phyloP scores from a whole-genome alignment of 1,139 yeast genomes.

The Scheffersomyces segobiensis region DNA sequence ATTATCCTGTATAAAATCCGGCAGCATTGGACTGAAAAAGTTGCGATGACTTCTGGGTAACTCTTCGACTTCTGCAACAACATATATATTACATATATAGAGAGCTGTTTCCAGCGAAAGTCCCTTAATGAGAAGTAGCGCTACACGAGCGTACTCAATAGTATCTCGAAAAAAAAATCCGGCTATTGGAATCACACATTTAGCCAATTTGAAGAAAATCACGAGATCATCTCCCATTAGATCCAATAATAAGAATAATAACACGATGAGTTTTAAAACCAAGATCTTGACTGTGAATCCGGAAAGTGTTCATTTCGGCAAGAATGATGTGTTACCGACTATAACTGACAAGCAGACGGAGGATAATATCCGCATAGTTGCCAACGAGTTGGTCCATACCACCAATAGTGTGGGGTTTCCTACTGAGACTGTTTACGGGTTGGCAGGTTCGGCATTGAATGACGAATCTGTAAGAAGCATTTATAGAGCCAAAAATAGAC shows the following conservation, averaged over 20 bases:
- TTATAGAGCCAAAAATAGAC: slow-evolving; percentile 86
- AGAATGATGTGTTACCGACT: slow-evolving; percentile 28
- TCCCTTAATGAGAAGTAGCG: background rate
- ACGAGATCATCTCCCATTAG: background rate
- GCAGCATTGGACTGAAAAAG: background rate
- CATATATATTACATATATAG: background rate
- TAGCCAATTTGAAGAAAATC: background rate
- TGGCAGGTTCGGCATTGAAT: slow-evolving; percentile 82
- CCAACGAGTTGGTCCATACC: slow-evolving; percentile 50
- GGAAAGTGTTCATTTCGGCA: slow-evolving; percentile 26
- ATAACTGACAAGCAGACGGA: slow-evolving; percentile 56
- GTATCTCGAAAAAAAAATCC: background rate
- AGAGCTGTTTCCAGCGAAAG: background rate
- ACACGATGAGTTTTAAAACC: slow-evolving; percentile 22
- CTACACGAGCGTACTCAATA: background rate
- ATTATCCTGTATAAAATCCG: too few relatives aligned
- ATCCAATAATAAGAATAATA: background rate
- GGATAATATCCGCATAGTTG: slow-evolving; percentile 55
- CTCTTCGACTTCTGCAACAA: background rate
- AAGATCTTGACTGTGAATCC: slow-evolving; percentile 33
- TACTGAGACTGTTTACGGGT: slow-evolving; percentile 94
- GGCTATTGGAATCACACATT: background rate
- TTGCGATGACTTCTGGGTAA: background rate
- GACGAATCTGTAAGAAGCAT: slow-evolving; percentile 76
- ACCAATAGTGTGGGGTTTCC: slow-evolving; percentile 84